phyloP scores from a whole-genome alignment of 768 basidiomycete genomes.

The Gloeophyllum trabeum region DNA sequence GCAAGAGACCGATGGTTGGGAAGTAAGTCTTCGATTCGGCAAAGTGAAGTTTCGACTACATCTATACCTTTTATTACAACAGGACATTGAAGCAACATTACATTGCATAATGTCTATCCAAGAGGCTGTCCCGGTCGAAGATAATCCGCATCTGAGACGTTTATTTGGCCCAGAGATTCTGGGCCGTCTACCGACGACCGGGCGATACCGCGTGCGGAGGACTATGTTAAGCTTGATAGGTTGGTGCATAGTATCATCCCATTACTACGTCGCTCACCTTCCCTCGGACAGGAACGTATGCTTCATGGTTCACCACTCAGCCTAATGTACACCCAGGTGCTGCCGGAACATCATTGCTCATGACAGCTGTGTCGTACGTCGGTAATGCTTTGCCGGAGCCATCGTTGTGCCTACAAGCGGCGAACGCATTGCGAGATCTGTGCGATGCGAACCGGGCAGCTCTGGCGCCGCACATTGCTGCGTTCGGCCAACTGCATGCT shows the following conservation, averaged over 20 bases:
- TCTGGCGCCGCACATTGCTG: constrained; percentile 71
- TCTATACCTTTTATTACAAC: constrained; percentile 3
- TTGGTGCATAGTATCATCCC: constrained; percentile 17
- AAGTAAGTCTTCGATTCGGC: constrained; percentile 38
- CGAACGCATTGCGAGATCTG: constrained; percentile 72
- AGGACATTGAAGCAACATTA: constrained; percentile 82
- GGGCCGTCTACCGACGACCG: constrained; percentile 52
- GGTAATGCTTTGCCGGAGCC: constrained; percentile 61
- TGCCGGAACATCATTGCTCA: constrained; percentile 30
- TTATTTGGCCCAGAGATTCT: constrained; percentile 70
- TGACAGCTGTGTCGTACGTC: constrained; percentile 59
- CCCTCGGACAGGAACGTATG: constrained; percentile 48
- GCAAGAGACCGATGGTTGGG: constrained; percentile 50
- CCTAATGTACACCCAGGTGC: constrained; percentile 15
- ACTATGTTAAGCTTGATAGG: constrained; percentile 72
- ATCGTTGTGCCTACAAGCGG: constrained; percentile 56
- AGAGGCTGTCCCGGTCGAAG: constrained; percentile 66
- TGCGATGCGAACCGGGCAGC: constrained; percentile 87
- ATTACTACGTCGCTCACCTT: background rate
- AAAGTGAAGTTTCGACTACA: too few relatives aligned
- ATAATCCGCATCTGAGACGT: constrained; percentile 40
- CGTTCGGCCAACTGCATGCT: constrained; percentile 78
- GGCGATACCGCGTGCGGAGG: constrained; percentile 54
- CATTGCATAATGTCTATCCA: constrained; percentile 83
- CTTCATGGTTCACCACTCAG: constrained; percentile 69